Evolutionary conservation across 108 stramenopile species (phyloP).

Genomic region (Cyclotella atomus): DNA sequence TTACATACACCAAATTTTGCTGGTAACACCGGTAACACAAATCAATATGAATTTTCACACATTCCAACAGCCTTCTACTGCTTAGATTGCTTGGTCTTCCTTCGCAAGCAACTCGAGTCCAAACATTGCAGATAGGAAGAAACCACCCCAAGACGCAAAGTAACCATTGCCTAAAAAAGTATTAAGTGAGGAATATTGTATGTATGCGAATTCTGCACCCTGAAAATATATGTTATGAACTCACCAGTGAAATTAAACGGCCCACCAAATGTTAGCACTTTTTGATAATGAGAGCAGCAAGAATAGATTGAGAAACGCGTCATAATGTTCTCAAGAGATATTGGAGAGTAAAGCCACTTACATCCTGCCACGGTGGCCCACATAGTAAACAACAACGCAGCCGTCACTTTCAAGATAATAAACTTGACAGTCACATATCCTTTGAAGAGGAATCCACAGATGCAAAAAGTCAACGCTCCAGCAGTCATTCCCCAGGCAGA

Average conservation of each 20-base stretch:
- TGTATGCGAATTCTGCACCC: neutral
- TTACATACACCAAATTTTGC: no score
- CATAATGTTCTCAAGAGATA: neutral
- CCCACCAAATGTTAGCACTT: slow-evolving; percentile 52
- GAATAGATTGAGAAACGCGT: neutral
- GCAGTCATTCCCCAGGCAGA: slow-evolving; percentile 37
- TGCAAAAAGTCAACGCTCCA: slow-evolving; percentile 23
- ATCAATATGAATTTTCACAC: neutral
- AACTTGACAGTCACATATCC: slow-evolving; percentile 15
- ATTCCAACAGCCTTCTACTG: neutral
- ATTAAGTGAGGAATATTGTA: neutral
- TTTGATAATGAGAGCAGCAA: neutral
- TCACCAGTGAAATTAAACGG: slow-evolving; percentile 57
- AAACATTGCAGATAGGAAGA: slow-evolving; percentile 34
- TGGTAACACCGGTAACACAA: neutral
- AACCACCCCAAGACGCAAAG: slow-evolving; percentile 66
- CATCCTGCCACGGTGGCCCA: slow-evolving; percentile 38
- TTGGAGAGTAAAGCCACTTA: neutral
- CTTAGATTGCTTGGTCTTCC: slow-evolving; percentile 43
- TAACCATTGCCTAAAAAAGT: slow-evolving; percentile 61
- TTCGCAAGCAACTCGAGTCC: slow-evolving; percentile 18
- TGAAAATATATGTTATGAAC: neutral
- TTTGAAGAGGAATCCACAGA: slow-evolving; percentile 24
- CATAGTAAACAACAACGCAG: slow-evolving; percentile 17
- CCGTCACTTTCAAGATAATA: slow-evolving; percentile 23